phyloP scores from a whole-genome alignment of 371 early-diverging fungal genomes.

The Conidiobolus coronatus region DNA sequence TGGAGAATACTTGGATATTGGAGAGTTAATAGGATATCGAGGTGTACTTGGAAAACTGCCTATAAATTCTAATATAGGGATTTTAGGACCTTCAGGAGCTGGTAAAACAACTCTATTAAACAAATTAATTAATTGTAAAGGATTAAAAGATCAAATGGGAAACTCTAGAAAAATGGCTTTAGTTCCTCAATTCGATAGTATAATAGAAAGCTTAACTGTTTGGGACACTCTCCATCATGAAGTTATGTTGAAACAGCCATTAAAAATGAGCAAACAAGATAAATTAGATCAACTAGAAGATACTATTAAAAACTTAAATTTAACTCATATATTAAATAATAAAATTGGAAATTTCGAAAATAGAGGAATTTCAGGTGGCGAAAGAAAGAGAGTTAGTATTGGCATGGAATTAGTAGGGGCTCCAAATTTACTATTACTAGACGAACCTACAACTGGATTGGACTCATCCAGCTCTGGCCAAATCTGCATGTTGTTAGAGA shows the following conservation, averaged over 20 bases:
- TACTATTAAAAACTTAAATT: too few species aligned
- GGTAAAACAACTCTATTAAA: slow-evolving; percentile 46
- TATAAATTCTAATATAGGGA: slow-evolving; percentile 1
- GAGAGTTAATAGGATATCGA: slow-evolving; percentile 4
- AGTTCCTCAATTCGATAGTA: too few species aligned
- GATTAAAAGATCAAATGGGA: slow-evolving; percentile 30
- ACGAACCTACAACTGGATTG: slow-evolving; percentile 76
- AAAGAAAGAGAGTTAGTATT: slow-evolving; percentile 61
- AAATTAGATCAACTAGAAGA: too few species aligned
- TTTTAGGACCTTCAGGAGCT: slow-evolving; percentile 58
- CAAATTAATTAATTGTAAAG: slow-evolving; percentile 23
- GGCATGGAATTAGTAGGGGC: slow-evolving; percentile 74
- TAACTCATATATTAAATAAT: too few species aligned
- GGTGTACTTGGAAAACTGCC: slow-evolving; percentile 22
- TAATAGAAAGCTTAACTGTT: too few species aligned
- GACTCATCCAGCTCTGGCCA: slow-evolving; percentile 6
- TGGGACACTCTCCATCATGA: too few species aligned
- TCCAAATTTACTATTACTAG: slow-evolving; percentile 71
- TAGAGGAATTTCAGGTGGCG: slow-evolving; percentile 30
- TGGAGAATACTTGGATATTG: too few species aligned
- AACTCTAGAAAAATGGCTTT: slow-evolving; percentile 28
- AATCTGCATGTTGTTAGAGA: neutral
- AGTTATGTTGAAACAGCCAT: too few species aligned
- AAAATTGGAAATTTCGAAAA: neutral
- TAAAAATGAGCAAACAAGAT: too few species aligned